Base-by-base conservation (phyloP, 495 filamentous ascomycete genomes). In the Daldinia loculata region DNA sequence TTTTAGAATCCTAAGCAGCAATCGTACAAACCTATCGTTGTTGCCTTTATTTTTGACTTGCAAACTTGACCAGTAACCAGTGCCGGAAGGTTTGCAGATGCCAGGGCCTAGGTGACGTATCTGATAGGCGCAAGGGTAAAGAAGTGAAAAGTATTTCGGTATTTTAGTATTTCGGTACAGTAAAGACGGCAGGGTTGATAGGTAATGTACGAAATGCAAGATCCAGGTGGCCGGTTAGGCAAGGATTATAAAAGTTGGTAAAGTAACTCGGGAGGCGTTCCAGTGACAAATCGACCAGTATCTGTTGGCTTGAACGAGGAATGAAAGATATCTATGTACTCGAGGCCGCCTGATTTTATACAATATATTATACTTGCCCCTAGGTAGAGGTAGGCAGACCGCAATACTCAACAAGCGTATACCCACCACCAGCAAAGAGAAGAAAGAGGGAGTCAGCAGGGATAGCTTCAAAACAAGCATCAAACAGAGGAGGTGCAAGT, bases 381-480 rank as follows among this genome's bases (percentile, higher is more conserved):
- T 34, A 56, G 48, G 8, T n/a, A 61, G 29, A 63, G 2, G 26
- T 41, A 26, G 39, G 19, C 36, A 12, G 15, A 11, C 50, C 12
- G 24, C 32, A 34, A 58, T 26, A 52, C 59, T 48, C 27, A 55
- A 66, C 48, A 52, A 38, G 51, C 43, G 17, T 45, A 70, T 45
- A 63, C 34, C 58, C 66, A 70, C 57, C 24, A 34, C 39, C 52
- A 59, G 22, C 39, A 58, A 57, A 27, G 43, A 64, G 60, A 67
- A 53, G 77, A 75, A 77, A 81, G 71, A 77, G 61, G 74, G 69
- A 73, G 60, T 60, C 62, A 56, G 75, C 79, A 79, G 75, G 80
- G 72, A 73, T 76, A 52, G 65, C 71, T 76, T 77, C 79, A 80
- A 83, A 80, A 82, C 81, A 83, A 78, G 79, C 75, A 81, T 83